Percentiles rank a stretch among this genome's conserved stretches.
Conservation (phyloP, 345 rosid species). For the Acer saccharum region DNA sequence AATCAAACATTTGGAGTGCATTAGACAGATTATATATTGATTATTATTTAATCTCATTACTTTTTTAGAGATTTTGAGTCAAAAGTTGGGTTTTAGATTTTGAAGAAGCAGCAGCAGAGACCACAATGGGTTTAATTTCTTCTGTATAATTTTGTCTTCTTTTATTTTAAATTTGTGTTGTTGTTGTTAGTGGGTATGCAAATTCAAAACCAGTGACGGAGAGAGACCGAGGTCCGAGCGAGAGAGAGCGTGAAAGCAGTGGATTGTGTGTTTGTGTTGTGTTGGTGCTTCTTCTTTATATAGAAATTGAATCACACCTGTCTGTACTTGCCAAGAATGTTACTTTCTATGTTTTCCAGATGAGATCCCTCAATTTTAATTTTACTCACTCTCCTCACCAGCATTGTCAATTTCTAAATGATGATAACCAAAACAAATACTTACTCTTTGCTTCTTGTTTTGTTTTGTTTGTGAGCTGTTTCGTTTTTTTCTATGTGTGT, state of each 20-base stretch:
- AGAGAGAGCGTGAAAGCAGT: background rate
- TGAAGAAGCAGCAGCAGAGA: background rate
- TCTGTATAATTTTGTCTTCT: background rate
- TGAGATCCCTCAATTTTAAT: conserved; percentile 20
- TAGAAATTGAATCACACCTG: conserved; percentile 11
- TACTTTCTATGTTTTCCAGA: conserved; percentile 29
- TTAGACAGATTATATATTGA: too few species aligned
- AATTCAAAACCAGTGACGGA: background rate
- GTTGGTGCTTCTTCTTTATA: background rate
- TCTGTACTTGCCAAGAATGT: conserved; percentile 30
- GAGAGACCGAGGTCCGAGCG: too few species aligned
- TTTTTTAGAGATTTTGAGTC: too few species aligned
- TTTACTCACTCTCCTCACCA: conserved; percentile 24
- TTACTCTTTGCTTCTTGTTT: too few species aligned
- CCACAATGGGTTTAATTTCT: background rate
- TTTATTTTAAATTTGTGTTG: background rate
- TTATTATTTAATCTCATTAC: too few species aligned
- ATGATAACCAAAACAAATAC: too few species aligned
- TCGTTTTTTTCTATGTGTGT: too few species aligned
- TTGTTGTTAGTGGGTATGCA: background rate
- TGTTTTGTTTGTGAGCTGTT: too few species aligned
- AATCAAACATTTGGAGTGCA: too few species aligned
- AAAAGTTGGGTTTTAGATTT: background rate
- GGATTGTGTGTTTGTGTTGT: background rate
- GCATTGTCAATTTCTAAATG: conserved; percentile 27